Evolutionary conservation across 2,329 filamentous ascomycete species (phyloP), one percentile per base, ranked within the genome.

Genomic region (Zalaria sp.): DNA sequence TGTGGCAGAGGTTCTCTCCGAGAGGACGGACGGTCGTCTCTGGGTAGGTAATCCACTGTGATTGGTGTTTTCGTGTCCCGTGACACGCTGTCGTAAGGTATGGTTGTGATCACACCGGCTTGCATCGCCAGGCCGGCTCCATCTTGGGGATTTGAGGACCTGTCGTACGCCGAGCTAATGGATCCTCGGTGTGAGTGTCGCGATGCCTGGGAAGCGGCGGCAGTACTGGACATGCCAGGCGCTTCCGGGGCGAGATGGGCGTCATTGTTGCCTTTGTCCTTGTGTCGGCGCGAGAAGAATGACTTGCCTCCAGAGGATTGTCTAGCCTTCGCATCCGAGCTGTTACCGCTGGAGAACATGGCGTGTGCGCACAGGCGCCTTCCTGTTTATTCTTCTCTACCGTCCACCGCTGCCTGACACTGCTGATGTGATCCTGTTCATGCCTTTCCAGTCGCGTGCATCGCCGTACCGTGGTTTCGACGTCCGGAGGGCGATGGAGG

Each of bases 31-130:
- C 71, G 61, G 55, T 81, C 77, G 43, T 72, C 64, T 55, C 76
- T 75, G 39, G 81, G 79, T 35, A 85, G 67, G 56, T 83, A 83
- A 37, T 93, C 83, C 54, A 84, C 70, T 34, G 81, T 65, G 44
- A 85, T 73, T 4, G 85, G 81, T 25, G 79, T 81, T 55, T 76
- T 77, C 38, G 72, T 73, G 58, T 83, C 81, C 42, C 73, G 59
- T 39, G 72, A 59, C 27, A 81, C 69, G 53, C 68, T 77, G 52
- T 93, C 84, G 66, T 93, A 93, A 28, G 88, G 85, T 49, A 95
- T 88, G 27, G 84, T 81, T 29, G 86, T 86, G 55, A 94, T 85
- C 44, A 89, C 77, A 44, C 86, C 87, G 29, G 86, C 81, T 57
- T 77, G 80, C 66, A 79, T 79, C 56, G 82, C 81, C 46, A 88